A percentile compares a stretch with the other conserved stretches of the same genome.
Conservation (phyloP, 73 alveolate species). For the Paramecium bursaria region DNA sequence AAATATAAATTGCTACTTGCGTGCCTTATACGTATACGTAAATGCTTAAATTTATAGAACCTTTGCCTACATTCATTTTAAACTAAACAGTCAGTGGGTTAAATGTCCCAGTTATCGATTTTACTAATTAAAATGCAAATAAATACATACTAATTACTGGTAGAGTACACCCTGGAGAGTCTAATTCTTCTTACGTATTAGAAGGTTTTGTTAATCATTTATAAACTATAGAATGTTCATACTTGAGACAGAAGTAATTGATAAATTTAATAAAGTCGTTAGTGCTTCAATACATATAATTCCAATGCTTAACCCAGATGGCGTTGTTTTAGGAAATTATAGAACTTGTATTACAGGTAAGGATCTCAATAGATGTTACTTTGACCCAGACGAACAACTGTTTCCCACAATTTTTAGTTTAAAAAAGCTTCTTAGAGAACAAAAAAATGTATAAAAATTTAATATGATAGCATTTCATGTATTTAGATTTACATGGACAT, state of each 20-base stretch:
- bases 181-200: constrained; percentile 88
- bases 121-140: constrained; percentile 70
- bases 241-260: constrained; percentile 81
- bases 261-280: constrained; percentile 70
- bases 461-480: constrained; percentile 71
- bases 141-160: constrained; percentile 88
- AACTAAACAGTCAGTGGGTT: constrained; percentile 40
- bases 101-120: constrained; percentile 54
- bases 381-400: constrained; percentile 75
- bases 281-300: constrained; percentile 72
- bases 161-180: constrained; percentile 98
- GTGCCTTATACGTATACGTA: constrained; percentile 66
- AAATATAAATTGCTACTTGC: constrained; percentile 54
- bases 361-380: constrained; percentile 87
- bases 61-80: neutral
- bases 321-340: constrained; percentile 94
- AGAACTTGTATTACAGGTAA: constrained; percentile 92
- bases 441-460: constrained; percentile 69
- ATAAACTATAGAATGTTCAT: constrained; percentile 69
- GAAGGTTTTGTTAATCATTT: constrained; percentile 91
- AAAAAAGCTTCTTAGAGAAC: constrained; percentile 67
- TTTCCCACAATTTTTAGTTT: constrained; percentile 76
- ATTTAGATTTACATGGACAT: constrained; percentile 84
- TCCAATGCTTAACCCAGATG: constrained; percentile 98
- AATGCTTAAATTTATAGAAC: constrained; percentile 30